Evolutionary conservation across 2,329 filamentous ascomycete species (phyloP), one percentile per base, ranked within the genome.

Genomic region (Tothia fuscella): DNA sequence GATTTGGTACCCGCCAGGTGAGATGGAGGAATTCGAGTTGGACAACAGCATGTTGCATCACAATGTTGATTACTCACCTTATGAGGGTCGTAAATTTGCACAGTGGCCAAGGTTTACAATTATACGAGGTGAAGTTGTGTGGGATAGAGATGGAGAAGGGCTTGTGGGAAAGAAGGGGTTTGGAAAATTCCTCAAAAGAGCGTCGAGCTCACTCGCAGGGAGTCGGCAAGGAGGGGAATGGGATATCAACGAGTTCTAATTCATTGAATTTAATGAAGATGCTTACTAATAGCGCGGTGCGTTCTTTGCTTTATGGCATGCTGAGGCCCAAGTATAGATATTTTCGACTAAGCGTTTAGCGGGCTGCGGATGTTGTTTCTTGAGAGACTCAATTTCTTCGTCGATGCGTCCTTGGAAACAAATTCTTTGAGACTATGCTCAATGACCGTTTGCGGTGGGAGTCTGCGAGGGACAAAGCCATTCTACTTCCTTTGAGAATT

Each of bases 71-170:
- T 77, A 79, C 50, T 77, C 74, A 6, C 74, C 75, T 0, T 79
- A 71, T 49, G 74, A 79, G 52, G 74, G 74, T 0, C 63, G 62
- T 37, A 58, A 51, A n/a, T 51, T 80, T 30, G 63, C 62, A 21
- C 73, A 79, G 44, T 79, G 76, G 75, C 75, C 75, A 9, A 62
- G 75, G 16, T 78, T 71, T 50, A 78, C 74, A 0, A 61, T 80
- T 6, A 48, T 80, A 31, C 57, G 76, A 42, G 76, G 76, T 0
- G 56, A 70, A 46, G 64, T 79, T 0, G 68, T 77, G 1, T 79
- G 70, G 72, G 70, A 73, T 13, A 57, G 70, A 72, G 70, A 73
- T 12, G 57, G 62, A n/a, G 70, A 61, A 1, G 72, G 72, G 1
- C 34, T 72, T 29, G 49, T 71, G 7, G 70, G 68, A 1, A 50